These are phyloP conservation scores for Penicillium concentricum DNA, from an alignment of 2,329 filamentous ascomycete genomes.

Conservation along the genomic window DNA sequence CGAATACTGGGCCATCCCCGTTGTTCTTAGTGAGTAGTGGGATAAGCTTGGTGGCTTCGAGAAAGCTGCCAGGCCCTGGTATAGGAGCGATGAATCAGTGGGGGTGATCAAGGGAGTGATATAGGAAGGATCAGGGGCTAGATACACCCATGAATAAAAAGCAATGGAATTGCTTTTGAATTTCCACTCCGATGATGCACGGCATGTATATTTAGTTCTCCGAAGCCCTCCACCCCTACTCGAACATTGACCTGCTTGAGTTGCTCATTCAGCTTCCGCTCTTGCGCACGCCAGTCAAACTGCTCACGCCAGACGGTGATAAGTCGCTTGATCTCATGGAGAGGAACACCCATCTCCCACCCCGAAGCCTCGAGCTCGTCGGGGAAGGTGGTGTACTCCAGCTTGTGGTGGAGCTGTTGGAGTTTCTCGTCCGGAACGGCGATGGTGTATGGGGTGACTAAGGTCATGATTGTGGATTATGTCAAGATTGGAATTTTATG, in stretches of 20 bases:
- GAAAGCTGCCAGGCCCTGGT: slow-evolving; percentile 62
- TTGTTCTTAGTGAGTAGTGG: slow-evolving; percentile 43
- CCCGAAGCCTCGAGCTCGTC: slow-evolving; percentile 54
- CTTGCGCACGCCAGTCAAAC: slow-evolving; percentile 62
- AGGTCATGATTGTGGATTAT: slow-evolving; percentile 7
- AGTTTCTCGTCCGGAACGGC: slow-evolving; percentile 53
- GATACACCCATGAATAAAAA: slow-evolving; percentile 66
- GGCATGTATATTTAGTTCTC: slow-evolving; percentile 62
- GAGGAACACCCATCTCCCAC: slow-evolving; percentile 61
- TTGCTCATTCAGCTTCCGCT: slow-evolving; percentile 57
- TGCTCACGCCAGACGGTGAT: slow-evolving; percentile 55
- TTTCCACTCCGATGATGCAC: slow-evolving; percentile 57
- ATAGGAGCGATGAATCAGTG: background rate
- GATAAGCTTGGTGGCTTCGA: slow-evolving; percentile 53
- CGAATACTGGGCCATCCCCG: slow-evolving; percentile 46
- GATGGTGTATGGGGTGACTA: slow-evolving; percentile 48
- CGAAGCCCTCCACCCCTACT: slow-evolving; percentile 59
- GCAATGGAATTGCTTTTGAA: slow-evolving; percentile 58
- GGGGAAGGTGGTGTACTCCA: slow-evolving; percentile 55
- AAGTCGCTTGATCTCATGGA: slow-evolving; percentile 57
- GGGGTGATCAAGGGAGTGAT: slow-evolving; percentile 8
- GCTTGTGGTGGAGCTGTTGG: slow-evolving; percentile 56
- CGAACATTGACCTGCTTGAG: slow-evolving; percentile 59
- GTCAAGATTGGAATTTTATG: background rate
- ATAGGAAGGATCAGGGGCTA: background rate